Base-by-base conservation (phyloP, 768 basidiomycete species). In the Kwoniella newhampshirensis region DNA sequence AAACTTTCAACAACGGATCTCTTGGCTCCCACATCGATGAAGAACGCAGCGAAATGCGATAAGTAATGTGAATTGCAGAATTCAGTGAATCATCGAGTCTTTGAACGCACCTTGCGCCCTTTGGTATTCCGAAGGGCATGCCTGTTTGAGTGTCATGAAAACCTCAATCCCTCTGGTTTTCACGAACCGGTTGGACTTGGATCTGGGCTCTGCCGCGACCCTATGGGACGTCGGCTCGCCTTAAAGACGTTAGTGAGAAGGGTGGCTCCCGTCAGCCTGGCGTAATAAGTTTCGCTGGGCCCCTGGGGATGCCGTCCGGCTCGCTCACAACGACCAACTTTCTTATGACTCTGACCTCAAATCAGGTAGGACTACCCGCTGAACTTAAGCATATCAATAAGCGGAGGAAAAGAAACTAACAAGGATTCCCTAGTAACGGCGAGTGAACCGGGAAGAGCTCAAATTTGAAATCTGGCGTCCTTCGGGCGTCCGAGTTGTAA, bases 381-480 rank as follows among this genome's bases (percentile, higher is more conserved):
- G 84, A 86, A 86, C 84, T 86, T 86, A 86, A 86, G 86, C 85
- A 86, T 86, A 86, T 86, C 84, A 87, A 85, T 86, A 86, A 87
- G 86, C 82, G 83, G 85, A 86, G 86, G 86, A 86, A 86, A 87
- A 87, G 86, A 86, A 87, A 87, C 85, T 86, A 87, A 87, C 86
- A 82, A 85, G 85, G 86, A 86, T 86, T 87, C 84, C 84, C 81
- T 84, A 86, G 86, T 86, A 86, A 84, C 86, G 84, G 85, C 84
- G 83, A 86, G 86, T 85, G 86, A 86, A 87, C 83, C 79, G 83
- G 85, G 84, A 87, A 83, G 79, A 85, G 84, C 85, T 86, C 85
- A 86, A 86, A 85, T 85, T 86, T 85, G 79, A 81, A 86, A 86
- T 85, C 85, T 85, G 85, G 81, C 80, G 71, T 81, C 79, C 80